These are phyloP conservation scores for Colletotrichum eremochloae DNA, from an alignment of 2,329 filamentous ascomycete genomes.

Conservation along the genomic window DNA sequence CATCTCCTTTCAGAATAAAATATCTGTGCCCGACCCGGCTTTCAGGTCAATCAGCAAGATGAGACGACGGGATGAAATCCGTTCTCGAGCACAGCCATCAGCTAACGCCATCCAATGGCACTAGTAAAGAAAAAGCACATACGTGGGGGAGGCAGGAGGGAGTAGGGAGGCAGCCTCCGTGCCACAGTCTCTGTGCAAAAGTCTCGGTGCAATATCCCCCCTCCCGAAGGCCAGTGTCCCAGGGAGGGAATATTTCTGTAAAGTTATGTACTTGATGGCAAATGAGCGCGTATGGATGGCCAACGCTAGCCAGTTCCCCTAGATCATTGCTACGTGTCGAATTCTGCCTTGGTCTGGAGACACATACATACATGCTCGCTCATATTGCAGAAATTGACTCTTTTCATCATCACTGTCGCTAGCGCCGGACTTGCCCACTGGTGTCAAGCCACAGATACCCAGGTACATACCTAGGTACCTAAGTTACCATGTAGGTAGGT, in stretches of 20 bases:
- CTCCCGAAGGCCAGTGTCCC: not conserved
- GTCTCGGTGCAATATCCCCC: not conserved
- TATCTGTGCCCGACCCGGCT: conserved; percentile 29
- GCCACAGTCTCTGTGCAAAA: not conserved
- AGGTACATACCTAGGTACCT: too few relatives aligned
- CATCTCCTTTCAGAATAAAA: not conserved
- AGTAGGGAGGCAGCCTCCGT: not conserved
- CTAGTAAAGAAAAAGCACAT: conserved; percentile 16
- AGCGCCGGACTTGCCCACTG: conserved; percentile 33
- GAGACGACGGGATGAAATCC: conserved; percentile 39
- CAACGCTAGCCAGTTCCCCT: not conserved
- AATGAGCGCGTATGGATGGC: not conserved
- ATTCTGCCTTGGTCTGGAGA: not conserved
- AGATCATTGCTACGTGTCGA: not conserved
- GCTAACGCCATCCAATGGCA: not conserved
- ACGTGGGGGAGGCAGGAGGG: not conserved
- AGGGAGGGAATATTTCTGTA: too few relatives aligned
- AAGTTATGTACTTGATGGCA: not conserved
- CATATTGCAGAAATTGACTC: not conserved
- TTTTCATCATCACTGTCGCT: conserved; percentile 40
- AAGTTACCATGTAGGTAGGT: too few relatives aligned
- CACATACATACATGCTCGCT: not conserved
- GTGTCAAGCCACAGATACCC: conserved; percentile 28
- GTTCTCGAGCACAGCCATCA: conserved; percentile 24
- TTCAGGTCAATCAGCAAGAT: conserved; percentile 32